Conservation (phyloP, 805 yeast species). For the Novakomyces olei region DNA sequence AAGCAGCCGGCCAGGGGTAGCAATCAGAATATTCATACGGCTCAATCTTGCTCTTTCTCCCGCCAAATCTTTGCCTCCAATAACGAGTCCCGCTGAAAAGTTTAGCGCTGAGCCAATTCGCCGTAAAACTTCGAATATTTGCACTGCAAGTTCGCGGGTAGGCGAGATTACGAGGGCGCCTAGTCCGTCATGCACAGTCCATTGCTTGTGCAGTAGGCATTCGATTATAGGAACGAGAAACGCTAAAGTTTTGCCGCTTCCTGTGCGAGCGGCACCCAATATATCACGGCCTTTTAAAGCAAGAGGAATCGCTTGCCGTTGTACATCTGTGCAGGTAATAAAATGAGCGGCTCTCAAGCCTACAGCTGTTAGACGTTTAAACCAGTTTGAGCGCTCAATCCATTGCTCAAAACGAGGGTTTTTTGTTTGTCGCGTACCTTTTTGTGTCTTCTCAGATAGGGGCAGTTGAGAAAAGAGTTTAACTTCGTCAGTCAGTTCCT, state of each 20-base stretch:
- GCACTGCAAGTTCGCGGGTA: conserved; percentile 76
- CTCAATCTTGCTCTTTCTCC: conserved; percentile 63
- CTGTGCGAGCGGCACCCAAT: conserved; percentile 74
- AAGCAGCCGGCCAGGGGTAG: conserved; percentile 77
- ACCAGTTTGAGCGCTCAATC: no score
- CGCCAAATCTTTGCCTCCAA: conserved; percentile 78
- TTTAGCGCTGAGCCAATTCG: conserved; percentile 54
- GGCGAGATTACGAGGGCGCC: conserved; percentile 84
- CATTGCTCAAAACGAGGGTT: no score
- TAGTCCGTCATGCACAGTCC: conserved; percentile 69
- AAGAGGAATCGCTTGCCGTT: conserved; percentile 50
- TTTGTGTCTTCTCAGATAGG: conserved; percentile 35
- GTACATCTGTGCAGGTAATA: conserved; percentile 66
- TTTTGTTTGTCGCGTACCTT: no score
- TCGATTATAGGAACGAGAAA: conserved; percentile 65
- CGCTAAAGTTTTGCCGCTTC: conserved; percentile 78
- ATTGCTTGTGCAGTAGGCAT: conserved; percentile 24
- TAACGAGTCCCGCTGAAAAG: conserved; percentile 74
- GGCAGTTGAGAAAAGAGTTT: no score
- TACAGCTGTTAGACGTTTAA: no score
- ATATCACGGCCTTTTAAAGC: conserved; percentile 61
- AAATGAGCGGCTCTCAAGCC: conserved; percentile 60
- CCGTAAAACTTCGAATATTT: conserved; percentile 68
- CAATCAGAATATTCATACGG: conserved; percentile 59
- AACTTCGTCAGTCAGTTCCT: no score